Evolutionary conservation across 768 basidiomycete genomes (phyloP).

Genomic region (Tulasnella calospora): DNA sequence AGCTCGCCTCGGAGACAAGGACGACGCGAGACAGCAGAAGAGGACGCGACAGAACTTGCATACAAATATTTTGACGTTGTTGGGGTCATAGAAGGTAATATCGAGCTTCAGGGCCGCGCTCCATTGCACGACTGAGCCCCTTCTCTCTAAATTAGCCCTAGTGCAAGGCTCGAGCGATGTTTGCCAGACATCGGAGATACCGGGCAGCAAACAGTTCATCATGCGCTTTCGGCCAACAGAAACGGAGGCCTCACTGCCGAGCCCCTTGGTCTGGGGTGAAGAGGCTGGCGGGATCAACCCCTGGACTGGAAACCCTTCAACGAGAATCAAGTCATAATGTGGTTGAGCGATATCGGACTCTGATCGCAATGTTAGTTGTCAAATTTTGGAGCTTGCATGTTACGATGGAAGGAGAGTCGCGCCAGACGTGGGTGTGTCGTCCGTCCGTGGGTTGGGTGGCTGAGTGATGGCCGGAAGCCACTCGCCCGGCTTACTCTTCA

Average conservation of each 20-base stretch:
- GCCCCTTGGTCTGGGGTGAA: neutral
- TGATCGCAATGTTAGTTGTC: too few species aligned
- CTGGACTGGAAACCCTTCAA: constrained; percentile 2
- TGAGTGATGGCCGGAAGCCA: neutral
- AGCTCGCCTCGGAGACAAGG: constrained; percentile 21
- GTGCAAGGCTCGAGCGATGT: neutral
- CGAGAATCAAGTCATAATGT: neutral
- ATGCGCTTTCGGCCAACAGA: neutral
- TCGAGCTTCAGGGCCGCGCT: neutral
- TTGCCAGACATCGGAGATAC: neutral
- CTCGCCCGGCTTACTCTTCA: too few species aligned
- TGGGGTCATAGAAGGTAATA: constrained; percentile 39
- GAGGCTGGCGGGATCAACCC: neutral
- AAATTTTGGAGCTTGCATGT: too few species aligned
- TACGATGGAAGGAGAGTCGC: neutral
- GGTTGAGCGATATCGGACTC: neutral
- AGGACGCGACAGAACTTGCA: constrained; percentile 42
- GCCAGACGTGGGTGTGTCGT: neutral
- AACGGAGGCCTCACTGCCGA: neutral
- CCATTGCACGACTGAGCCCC: neutral
- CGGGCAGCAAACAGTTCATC: neutral
- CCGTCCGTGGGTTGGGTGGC: neutral
- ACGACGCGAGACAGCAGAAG: constrained; percentile 32
- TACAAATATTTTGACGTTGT: constrained; percentile 56
- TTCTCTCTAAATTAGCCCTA: neutral